phyloP scores from a whole-genome alignment of 2,329 filamentous ascomycete genomes.

The Rhynchosporium secalis region DNA sequence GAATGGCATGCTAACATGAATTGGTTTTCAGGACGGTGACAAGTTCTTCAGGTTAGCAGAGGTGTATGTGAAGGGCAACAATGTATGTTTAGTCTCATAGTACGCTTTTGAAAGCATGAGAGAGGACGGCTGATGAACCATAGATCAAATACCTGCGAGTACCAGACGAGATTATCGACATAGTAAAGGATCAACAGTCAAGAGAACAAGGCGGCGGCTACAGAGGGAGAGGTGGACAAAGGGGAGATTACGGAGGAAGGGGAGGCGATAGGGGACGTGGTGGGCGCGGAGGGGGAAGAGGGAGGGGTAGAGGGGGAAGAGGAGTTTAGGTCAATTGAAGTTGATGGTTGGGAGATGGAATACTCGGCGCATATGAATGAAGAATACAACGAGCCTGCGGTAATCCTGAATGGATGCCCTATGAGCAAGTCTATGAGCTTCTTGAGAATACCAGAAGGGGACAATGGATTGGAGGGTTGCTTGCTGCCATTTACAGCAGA shows the following conservation, averaged over 20 bases:
- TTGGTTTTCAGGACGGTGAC: slow-evolving; percentile 72
- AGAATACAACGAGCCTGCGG: slow-evolving; percentile 9
- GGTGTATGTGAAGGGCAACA: slow-evolving; percentile 96
- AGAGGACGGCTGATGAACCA: slow-evolving; percentile 15
- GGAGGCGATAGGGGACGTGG: slow-evolving; percentile 33
- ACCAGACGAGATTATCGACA: slow-evolving; percentile 93
- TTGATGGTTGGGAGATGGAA: slow-evolving; percentile 1
- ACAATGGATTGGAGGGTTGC: background rate
- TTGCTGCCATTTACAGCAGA: background rate
- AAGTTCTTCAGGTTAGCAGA: slow-evolving; percentile 90
- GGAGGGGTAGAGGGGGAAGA: slow-evolving; percentile 36
- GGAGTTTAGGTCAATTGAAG: slow-evolving; percentile 22
- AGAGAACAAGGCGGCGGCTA: slow-evolving; percentile 47
- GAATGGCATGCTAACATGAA: slow-evolving; percentile 14
- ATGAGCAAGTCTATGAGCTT: background rate
- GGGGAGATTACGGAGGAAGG: slow-evolving; percentile 49
- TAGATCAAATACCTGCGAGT: slow-evolving; percentile 96
- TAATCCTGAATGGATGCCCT: background rate
- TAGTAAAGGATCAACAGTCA: slow-evolving; percentile 83
- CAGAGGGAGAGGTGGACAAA: slow-evolving; percentile 62
- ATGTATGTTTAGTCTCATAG: slow-evolving; percentile 54
- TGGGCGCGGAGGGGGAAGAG: slow-evolving; percentile 35
- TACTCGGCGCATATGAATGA: slow-evolving; percentile 14
- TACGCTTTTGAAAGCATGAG: background rate
- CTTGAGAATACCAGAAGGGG: background rate